A percentile compares a stretch with the other conserved stretches of the same genome.
Evolutionary conservation across 805 yeast genomes (phyloP).

Genomic region (Teunomyces funiuensis): DNA sequence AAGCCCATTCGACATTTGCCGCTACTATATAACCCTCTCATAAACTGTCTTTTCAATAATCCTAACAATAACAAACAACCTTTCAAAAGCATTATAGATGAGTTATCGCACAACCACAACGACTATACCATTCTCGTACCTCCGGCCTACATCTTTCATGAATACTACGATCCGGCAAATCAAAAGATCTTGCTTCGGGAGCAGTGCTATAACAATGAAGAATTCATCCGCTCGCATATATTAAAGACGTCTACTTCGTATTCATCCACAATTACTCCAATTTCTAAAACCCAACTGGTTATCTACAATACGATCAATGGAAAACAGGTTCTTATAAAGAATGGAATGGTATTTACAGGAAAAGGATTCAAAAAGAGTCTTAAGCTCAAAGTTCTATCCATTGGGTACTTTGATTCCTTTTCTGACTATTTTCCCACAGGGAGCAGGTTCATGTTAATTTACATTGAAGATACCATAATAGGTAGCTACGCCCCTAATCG

Average conservation of each 20-base stretch:
- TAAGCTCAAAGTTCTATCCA: conserved; percentile 42
- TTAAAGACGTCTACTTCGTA: conserved; percentile 33
- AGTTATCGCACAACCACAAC: conserved; percentile 43
- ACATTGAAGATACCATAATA: conserved; percentile 55
- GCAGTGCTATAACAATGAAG: conserved; percentile 52
- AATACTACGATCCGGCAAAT: conserved; percentile 28
- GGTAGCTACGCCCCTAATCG: conserved; percentile 30
- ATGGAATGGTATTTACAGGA: conserved; percentile 53
- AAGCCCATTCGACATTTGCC: conserved; percentile 43
- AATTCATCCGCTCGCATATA: conserved; percentile 64
- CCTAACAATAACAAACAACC: conserved; percentile 45
- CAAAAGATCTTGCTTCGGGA: conserved; percentile 43
- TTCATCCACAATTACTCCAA: conserved; percentile 22
- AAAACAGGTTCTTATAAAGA: conserved; percentile 54
- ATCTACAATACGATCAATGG: conserved; percentile 55
- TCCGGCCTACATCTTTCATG: conserved; percentile 45
- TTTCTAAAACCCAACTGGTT: conserved; percentile 37
- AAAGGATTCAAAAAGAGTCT: conserved; percentile 55
- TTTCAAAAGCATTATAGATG: conserved; percentile 45
- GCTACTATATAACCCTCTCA: conserved; percentile 56
- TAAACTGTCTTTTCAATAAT: conserved; percentile 67
- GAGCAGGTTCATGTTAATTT: conserved; percentile 53
- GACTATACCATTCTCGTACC: conserved; percentile 69
- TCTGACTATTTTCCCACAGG: conserved; percentile 61
- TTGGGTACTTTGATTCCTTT: conserved; percentile 53